These are phyloP conservation scores for Paecilomyces fulvus DNA, from an alignment of 2,329 filamentous ascomycete genomes.

Conservation along the genomic window DNA sequence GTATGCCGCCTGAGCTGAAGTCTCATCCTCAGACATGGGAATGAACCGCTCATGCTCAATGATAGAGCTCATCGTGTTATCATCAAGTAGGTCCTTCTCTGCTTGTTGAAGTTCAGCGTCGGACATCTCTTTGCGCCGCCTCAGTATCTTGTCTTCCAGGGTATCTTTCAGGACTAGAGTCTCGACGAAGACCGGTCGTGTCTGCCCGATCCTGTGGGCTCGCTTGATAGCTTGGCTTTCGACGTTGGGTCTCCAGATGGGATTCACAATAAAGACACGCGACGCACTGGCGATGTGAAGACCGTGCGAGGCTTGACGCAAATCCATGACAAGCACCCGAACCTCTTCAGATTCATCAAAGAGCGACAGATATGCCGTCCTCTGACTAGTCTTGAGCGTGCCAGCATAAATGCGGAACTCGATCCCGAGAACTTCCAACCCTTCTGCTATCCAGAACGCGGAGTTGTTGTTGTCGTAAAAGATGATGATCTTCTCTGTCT, in stretches of 20 bases:
- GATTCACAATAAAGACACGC: slow-evolving; percentile 80
- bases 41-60: slow-evolving; percentile 49
- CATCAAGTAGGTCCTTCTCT: slow-evolving; percentile 51
- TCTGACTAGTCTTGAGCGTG: slow-evolving; percentile 50
- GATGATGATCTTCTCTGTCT: slow-evolving; percentile 74
- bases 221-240: slow-evolving; percentile 89
- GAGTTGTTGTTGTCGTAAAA: slow-evolving; percentile 88
- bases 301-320: slow-evolving; percentile 81
- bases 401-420: slow-evolving; percentile 51
- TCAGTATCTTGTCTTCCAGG: slow-evolving; percentile 76
- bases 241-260: slow-evolving; percentile 73
- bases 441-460: slow-evolving; percentile 76
- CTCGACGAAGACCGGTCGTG: slow-evolving; percentile 69
- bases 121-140: slow-evolving; percentile 66
- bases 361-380: slow-evolving; percentile 66
- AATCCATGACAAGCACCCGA: slow-evolving; percentile 79
- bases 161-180: slow-evolving; percentile 73
- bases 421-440: slow-evolving; percentile 62
- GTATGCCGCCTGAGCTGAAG: slow-evolving; percentile 15
- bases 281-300: slow-evolving; percentile 77
- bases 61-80: slow-evolving; percentile 49
- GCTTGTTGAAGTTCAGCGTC: slow-evolving; percentile 47
- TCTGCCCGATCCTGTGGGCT: slow-evolving; percentile 79
- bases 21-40: slow-evolving; percentile 26
- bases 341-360: slow-evolving; percentile 65